phyloP scores from a whole-genome alignment of 768 basidiomycete species.

The Tulasnella sp. region DNA sequence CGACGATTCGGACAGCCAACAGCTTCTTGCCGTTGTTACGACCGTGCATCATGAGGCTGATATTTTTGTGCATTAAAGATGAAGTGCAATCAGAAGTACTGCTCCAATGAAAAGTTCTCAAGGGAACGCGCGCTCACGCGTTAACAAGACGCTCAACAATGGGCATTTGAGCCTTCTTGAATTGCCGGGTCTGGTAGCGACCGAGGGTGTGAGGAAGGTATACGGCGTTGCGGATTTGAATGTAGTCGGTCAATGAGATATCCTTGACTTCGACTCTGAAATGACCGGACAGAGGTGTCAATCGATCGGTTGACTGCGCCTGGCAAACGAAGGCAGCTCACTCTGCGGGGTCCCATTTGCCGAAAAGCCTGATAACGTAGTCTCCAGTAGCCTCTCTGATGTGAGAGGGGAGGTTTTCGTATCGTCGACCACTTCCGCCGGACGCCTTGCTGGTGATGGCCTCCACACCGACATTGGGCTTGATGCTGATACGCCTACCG shows the following conservation, averaged over 20 bases:
- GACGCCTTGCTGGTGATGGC: background rate
- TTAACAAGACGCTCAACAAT: constrained; percentile 99
- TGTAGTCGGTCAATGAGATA: constrained; percentile 98
- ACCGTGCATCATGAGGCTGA: constrained; percentile 99
- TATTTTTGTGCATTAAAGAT: background rate
- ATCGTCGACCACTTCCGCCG: constrained; percentile 9
- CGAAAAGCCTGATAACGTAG: constrained; percentile 81
- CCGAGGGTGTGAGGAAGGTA: constrained; percentile 98
- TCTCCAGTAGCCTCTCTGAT: constrained; percentile 76
- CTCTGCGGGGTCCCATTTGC: constrained; percentile 98
- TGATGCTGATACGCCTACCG: background rate
- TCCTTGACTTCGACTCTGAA: constrained; percentile 95
- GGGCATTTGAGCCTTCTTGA: constrained; percentile 99
- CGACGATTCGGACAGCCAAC: constrained; percentile 97
- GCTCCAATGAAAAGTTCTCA: background rate
- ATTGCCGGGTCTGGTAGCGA: constrained; percentile 99
- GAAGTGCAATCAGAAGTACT: background rate
- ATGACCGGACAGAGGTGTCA: background rate
- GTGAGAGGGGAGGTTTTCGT: constrained; percentile 60
- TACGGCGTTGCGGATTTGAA: constrained; percentile 96
- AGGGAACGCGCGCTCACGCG: constrained; percentile 53
- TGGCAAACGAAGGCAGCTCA: constrained; percentile 45
- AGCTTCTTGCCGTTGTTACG: constrained; percentile 99
- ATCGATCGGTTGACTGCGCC: background rate
- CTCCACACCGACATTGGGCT: background rate